A percentile compares a stretch with the other conserved stretches of the same genome.
Conservation (phyloP, 2,329 filamentous ascomycete genomes). For the Podosphaera xanthii region DNA sequence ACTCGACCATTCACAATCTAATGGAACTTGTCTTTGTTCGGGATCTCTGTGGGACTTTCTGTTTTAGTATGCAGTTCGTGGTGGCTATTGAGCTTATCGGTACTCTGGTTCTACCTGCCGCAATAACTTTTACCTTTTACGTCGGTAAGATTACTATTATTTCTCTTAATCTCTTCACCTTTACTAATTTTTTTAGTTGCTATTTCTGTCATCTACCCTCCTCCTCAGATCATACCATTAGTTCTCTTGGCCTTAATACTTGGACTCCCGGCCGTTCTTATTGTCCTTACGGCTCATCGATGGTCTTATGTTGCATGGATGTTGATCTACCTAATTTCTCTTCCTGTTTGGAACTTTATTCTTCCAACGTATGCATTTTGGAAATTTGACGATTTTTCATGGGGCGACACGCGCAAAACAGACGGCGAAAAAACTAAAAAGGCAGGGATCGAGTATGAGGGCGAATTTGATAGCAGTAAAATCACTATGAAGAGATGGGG, state of each 20-base stretch:
- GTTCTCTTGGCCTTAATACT: constrained; percentile 76
- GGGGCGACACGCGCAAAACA: constrained; percentile 94
- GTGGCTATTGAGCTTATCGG: constrained; percentile 88
- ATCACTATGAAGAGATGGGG: constrained; percentile 99
- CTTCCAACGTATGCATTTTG: constrained; percentile 88
- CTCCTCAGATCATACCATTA: constrained; percentile 71
- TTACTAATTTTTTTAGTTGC: constrained; percentile 33
- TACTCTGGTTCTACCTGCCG: constrained; percentile 82
- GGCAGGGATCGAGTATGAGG: constrained; percentile 66
- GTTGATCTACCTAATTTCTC: constrained; percentile 78
- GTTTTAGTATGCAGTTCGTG: constrained; percentile 99
- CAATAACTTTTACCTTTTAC: constrained; percentile 93
- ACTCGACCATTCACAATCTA: constrained; percentile 94
- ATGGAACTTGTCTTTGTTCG: constrained; percentile 93
- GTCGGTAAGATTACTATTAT: constrained; percentile 40
- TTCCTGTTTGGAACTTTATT: constrained; percentile 95
- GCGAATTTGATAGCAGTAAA: constrained; percentile 94
- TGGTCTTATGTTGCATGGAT: constrained; percentile 90
- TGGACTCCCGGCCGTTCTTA: constrained; percentile 76
- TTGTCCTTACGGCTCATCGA: constrained; percentile 81
- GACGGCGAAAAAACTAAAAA: constrained; percentile 77
- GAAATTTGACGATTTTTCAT: constrained; percentile 99
- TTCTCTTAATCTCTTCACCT: neutral
- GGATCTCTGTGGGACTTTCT: constrained; percentile 94
- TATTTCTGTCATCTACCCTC: constrained; percentile 57